phyloP scores from a whole-genome alignment of 2,329 filamentous ascomycete species.

The Fusarium udum region DNA sequence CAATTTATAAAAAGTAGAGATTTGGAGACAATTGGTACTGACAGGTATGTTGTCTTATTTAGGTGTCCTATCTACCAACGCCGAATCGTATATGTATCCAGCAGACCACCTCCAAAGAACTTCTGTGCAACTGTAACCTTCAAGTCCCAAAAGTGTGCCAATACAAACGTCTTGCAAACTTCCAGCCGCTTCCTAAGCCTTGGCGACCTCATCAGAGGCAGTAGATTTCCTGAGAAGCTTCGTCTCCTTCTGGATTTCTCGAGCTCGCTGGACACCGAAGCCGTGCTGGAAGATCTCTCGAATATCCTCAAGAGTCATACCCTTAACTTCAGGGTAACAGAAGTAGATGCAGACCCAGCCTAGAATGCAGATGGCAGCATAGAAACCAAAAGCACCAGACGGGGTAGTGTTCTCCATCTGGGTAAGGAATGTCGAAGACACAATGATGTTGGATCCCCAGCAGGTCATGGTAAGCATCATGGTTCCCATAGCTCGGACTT shows the following conservation, averaged over 20 bases:
- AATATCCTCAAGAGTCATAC: conserved; percentile 64
- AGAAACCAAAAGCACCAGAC: conserved; percentile 62
- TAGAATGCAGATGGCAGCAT: conserved; percentile 58
- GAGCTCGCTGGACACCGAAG: conserved; percentile 56
- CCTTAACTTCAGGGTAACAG: conserved; percentile 64
- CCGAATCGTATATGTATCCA: not conserved
- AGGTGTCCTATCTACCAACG: not conserved
- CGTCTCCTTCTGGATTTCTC: conserved; percentile 50
- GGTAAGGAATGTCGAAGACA: conserved; percentile 59
- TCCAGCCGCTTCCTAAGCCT: conserved; percentile 2
- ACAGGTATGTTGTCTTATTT: not conserved
- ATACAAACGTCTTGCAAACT: not conserved
- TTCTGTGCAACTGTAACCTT: not conserved
- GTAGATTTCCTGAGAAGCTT: conserved; percentile 19
- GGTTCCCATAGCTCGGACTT: conserved; percentile 58
- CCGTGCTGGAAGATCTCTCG: conserved; percentile 59
- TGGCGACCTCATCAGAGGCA: not conserved
- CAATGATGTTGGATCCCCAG: conserved; percentile 60
- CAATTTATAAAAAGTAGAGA: not conserved
- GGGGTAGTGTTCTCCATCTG: conserved; percentile 59
- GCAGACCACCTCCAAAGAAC: not conserved
- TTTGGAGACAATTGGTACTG: not conserved
- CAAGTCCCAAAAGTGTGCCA: not conserved
- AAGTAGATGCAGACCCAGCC: conserved; percentile 55
- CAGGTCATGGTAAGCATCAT: conserved; percentile 59